Evolutionary conservation across 2,329 filamentous ascomycete genomes (phyloP).

Genomic region (Diplodia intermedia): DNA sequence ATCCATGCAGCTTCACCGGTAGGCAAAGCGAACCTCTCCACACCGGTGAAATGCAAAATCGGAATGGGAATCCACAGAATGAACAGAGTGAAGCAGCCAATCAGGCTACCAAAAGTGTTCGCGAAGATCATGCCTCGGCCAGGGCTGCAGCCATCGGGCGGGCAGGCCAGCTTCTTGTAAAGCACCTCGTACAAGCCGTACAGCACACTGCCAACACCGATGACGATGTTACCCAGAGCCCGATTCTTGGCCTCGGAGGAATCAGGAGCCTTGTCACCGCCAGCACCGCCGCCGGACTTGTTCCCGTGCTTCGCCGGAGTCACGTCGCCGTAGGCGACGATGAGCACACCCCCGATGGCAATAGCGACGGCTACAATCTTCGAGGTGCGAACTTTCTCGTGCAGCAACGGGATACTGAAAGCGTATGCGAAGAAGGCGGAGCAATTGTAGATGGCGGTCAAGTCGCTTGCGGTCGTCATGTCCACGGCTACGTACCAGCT

Average conservation of each 20-base stretch:
- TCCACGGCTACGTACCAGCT: constrained; percentile 97
- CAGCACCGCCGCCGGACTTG: constrained; percentile 62
- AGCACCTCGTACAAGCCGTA: constrained; percentile 98
- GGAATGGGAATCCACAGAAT: constrained; percentile 94
- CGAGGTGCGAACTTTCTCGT: constrained; percentile 81
- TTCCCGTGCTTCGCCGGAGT: constrained; percentile 61
- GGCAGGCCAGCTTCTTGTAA: constrained; percentile 92
- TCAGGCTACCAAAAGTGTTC: constrained; percentile 86
- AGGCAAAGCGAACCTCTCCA: constrained; percentile 85
- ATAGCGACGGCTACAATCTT: constrained; percentile 87
- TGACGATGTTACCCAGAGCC: constrained; percentile 86
- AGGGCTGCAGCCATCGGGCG: constrained; percentile 83
- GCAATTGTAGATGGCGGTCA: constrained; percentile 99
- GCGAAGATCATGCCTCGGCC: constrained; percentile 95
- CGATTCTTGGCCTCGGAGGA: constrained; percentile 68
- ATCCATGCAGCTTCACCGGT: constrained; percentile 78
- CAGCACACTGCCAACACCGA: constrained; percentile 86
- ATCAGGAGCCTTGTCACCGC: constrained; percentile 53
- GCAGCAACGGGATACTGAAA: constrained; percentile 88
- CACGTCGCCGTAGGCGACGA: constrained; percentile 91
- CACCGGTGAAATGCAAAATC: constrained; percentile 76
- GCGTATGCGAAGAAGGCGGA: constrained; percentile 98
- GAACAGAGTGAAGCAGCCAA: constrained; percentile 82
- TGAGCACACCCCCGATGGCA: constrained; percentile 85
- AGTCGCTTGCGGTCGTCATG: constrained; percentile 87